Conservation (phyloP, 495 filamentous ascomycete genomes). For the Penicillium simplicissimum region DNA sequence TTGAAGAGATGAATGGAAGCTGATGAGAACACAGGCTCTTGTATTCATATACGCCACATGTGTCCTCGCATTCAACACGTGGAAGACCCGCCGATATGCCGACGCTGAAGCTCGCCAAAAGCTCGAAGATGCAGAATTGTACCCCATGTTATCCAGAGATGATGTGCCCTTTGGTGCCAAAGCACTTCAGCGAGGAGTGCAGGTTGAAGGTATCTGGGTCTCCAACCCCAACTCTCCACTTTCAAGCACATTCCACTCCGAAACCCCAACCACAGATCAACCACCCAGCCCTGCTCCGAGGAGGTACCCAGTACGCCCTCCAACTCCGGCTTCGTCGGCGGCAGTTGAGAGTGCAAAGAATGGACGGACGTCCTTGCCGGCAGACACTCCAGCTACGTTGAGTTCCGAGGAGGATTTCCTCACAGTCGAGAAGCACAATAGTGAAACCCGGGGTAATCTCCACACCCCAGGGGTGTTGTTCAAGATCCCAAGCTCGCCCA, state of each 20-base stretch:
- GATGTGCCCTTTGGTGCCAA: constrained; percentile 87
- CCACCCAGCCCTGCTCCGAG: constrained; percentile 18
- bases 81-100: constrained; percentile 63
- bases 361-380: constrained; percentile 2
- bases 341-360: background rate
- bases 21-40: constrained; percentile 45
- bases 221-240: constrained; percentile 59
- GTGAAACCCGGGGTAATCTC: constrained; percentile 9
- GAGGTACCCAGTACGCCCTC: background rate
- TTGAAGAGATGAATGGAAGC: constrained; percentile 6
- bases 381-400: background rate
- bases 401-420: constrained; percentile 12
- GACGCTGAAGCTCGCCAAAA: constrained; percentile 65
- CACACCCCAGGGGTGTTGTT: constrained; percentile 12
- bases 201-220: constrained; percentile 88
- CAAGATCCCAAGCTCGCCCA: constrained; percentile 1
- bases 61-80: constrained; percentile 58
- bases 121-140: constrained; percentile 36
- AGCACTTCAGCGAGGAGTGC: constrained; percentile 81
- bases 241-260: constrained; percentile 28
- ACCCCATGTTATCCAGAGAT: constrained; percentile 42
- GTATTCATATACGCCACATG: constrained; percentile 47
- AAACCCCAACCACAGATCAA: constrained; percentile 19
- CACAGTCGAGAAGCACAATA: constrained; percentile 11
- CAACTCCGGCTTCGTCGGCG: constrained; percentile 3